Evolutionary conservation across 73 alveolate species (phyloP).

Genomic region (Tetrahymena elliotti): DNA sequence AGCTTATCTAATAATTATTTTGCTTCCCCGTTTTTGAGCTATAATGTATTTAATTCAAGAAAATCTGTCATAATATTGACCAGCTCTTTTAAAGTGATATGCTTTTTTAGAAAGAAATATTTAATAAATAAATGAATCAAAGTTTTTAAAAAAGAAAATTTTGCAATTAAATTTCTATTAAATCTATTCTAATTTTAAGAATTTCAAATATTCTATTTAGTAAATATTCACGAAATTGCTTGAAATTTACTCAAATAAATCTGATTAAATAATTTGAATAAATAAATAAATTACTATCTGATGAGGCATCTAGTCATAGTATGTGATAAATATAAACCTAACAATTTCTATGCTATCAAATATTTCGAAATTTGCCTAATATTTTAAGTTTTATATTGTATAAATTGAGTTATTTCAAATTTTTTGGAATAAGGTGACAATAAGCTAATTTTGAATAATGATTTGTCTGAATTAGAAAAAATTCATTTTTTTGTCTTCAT

Average conservation of each 20-base stretch:
- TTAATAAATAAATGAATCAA: neutral
- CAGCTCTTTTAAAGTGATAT: neutral
- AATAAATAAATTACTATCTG: neutral
- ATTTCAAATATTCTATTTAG: too few species aligned
- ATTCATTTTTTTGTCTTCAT: too few species aligned
- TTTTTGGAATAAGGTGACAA: too few species aligned
- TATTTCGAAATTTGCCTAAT: neutral
- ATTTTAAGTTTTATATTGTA: neutral
- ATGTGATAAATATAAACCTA: neutral
- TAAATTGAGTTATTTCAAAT: neutral
- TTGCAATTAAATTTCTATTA: neutral
- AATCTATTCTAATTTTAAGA: neutral
- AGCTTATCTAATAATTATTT: neutral
- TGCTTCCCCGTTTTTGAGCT: neutral
- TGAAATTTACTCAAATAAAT: too few species aligned
- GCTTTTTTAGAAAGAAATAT: neutral
- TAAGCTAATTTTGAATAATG: neutral
- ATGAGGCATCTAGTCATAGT: neutral
- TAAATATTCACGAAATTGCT: too few species aligned
- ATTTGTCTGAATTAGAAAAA: too few species aligned
- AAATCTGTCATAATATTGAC: neutral
- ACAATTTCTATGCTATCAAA: neutral
- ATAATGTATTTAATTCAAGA: neutral
- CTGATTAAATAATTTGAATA: too few species aligned
- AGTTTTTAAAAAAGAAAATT: neutral